A percentile compares a stretch with the other conserved stretches of the same genome.
These are phyloP conservation scores for Leccinum subrobustum DNA, from an alignment of 1,284 basidiomycete species.

Conservation along the genomic window DNA sequence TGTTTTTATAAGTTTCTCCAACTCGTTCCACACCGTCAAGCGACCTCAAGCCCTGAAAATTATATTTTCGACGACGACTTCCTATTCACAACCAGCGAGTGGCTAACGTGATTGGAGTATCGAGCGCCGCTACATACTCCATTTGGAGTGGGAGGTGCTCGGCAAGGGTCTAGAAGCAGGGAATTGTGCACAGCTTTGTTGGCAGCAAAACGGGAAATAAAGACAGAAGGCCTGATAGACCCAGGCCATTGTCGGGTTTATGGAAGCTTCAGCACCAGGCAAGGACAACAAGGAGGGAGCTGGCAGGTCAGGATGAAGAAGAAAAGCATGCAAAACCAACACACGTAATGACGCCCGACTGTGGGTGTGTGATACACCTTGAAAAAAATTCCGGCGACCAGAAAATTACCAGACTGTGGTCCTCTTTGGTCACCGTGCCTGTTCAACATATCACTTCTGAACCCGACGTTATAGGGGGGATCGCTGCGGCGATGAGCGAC, in stretches of 20 bases:
- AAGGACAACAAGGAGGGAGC: conserved; percentile 71
- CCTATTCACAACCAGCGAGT: conserved; percentile 59
- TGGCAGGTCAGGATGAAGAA: conserved; percentile 69
- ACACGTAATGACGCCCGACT: conserved; percentile 63
- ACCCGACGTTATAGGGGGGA: conserved; percentile 57
- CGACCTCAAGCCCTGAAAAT: conserved; percentile 40
- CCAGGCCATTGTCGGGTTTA: conserved; percentile 41
- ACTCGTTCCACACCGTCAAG: conserved; percentile 54
- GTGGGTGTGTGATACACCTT: conserved; percentile 41
- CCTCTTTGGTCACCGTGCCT: conserved; percentile 51
- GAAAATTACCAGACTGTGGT: conserved; percentile 42
- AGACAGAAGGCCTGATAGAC: conserved; percentile 53
- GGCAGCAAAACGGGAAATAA: conserved; percentile 44
- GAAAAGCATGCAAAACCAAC: conserved; percentile 68
- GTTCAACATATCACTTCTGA: conserved; percentile 49
- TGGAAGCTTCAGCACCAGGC: conserved; percentile 37
- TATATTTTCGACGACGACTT: conserved; percentile 64
- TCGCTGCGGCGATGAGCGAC: conserved; percentile 66
- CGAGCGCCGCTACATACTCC: conserved; percentile 57
- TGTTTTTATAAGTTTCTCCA: conserved; percentile 56
- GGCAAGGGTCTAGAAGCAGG: conserved; percentile 65
- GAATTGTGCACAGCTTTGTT: conserved; percentile 46
- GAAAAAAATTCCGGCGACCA: conserved; percentile 33
- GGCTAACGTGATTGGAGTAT: conserved; percentile 66
- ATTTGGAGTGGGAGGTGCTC: conserved; percentile 43